Base-by-base conservation (phyloP, 129 eudicot genomes). In the Rutidosis leptorrhynchoides region DNA sequence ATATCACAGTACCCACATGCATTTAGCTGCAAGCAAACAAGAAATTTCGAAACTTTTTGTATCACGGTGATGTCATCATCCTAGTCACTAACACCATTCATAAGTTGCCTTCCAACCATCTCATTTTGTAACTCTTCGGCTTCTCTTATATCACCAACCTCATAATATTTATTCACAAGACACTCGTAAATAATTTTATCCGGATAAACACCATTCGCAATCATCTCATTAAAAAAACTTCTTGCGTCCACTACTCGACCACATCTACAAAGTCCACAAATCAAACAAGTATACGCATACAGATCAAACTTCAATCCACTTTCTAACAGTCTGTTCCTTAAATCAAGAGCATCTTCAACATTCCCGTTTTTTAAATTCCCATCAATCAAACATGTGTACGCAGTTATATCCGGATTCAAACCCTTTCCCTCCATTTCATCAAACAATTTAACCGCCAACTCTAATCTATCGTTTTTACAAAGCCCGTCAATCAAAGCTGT, bases 401-500 rank as follows among this genome's bases (percentile, higher is more conserved):
- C 81, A 64, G 73, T 63, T 65, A 54, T 65, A 83, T 92, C 96
- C 14, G 91, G 95, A 74, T 67, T 61, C 70, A 88, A 60, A 48
- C 96, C 91, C 80, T 83, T 80, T 24, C 27, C 80, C 54, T 64
- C 56, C 98, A 92, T 92, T 76, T 82, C 91, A 37, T 70, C 58
- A 20, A 88, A 88, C 24, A 92, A 69, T 53, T 78, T 78, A 67
- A 67, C 61, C n/a, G 84, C 98, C 68, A 43, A 63, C 62, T 85
- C 87, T 9, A 85, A 15, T 45, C 64, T 56, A 35, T 72, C 77
- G 69, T 33, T 76, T 82, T 82, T 92, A 83, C 95, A 92, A 14
- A 83, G 89, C 54, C 95, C 96, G 4, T 88, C 82, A 73, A 92
- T 84, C 20, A 92, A 74, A 6, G 91, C 74, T 46, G 98, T 88